Evolutionary conservation across 331 rosid genomes (phyloP), one percentile per base, ranked within the genome.

Genomic region (Malus hybrid): DNA sequence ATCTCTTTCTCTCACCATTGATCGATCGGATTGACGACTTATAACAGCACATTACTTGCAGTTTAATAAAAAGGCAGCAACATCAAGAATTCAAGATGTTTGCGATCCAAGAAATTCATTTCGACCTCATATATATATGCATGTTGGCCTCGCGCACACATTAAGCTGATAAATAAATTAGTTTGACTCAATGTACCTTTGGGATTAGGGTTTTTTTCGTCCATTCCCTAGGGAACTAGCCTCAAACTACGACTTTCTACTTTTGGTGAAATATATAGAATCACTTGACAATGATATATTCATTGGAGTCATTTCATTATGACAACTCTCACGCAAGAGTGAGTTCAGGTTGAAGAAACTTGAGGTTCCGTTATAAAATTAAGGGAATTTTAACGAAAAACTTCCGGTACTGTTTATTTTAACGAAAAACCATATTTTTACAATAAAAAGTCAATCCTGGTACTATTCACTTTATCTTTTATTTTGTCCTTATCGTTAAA

Each of bases 11-110:
- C 29, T 4, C 62, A 27, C 63, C 77, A 71, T 52, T 54, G 34
- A 48, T 39, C 11, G 12, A 39, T 39, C 12, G 13, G 46, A 70
- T 60, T 63, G 77, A 80, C 44, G 46, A 39, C 70, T 80, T 76
- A 65, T 63, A 70, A 77, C 80, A 31, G n/a, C 73, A 64, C 28
- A 10, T 80, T 75, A 44, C 77, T 55, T 80, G 57, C 34, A 65
- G 9, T 36, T 42, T 80, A 76, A 70, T 80, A 73, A 80, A 75
- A 65, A 54, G 10, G 70, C 73, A 48, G 34, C 77, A 54, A 12
- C 14, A 46, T 75, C 69, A 70, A 80, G 70, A 80, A 8, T 39
- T 39, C 44, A 39, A 39, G 3, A 39, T 39, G 44, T 9, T 9
- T 39, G 11, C 12, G 44, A 9, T 39, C 44, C 44, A 39, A 39